Base-by-base conservation (phyloP, 192 early-diverging fungal species). In the Umbelopsis isabellina region DNA sequence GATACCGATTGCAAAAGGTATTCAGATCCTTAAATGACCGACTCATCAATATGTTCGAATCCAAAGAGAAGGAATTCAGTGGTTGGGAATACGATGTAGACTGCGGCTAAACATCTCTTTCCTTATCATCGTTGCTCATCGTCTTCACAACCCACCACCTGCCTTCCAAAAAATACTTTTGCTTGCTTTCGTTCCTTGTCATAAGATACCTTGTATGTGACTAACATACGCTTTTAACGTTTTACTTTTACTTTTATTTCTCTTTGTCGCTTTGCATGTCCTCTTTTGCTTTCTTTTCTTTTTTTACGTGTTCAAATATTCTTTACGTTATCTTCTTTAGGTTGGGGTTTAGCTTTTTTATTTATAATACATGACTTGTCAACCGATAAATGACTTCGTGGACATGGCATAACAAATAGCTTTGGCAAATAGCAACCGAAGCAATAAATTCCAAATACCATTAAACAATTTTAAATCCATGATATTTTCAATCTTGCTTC, bases 31-130 rank as follows among this genome's bases (percentile, higher is more conserved):
- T 85, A 18, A 85, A 85, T 61, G 72, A 82, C 25, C 78, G 75
- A 53, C 46, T 85, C 18, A 46, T 79, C 5, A 79, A 79, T 35
- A 77, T 83, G 74, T 83, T 85, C 74, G 83, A 85, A 49, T 66
- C 71, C 33, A 71, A 73, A 11, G 75, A 83, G 21, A 71, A 58
- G 13, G 72, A 82, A 37, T 85, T 85, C 71, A 70, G 65, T n/a
- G 77, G 75, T 49, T 85, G 83, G 83, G 79, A 80, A 49, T 85
- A 85, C 61, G 83, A 85, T 67, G 83, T 85, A 13, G 83, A 84
- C 41, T 69, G 83, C 27, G 83, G 83, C 53, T 84, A 75, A 75
- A 6, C 20, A 18, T 23, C 16, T 46, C 27, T 0, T 25, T 64
- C 67, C 64, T 49, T 51, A 12, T 21, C 25, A 64, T 52, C 18